Conservation (phyloP, 108 stramenopile genomes). For the Pseudonitzschia multiseries region DNA sequence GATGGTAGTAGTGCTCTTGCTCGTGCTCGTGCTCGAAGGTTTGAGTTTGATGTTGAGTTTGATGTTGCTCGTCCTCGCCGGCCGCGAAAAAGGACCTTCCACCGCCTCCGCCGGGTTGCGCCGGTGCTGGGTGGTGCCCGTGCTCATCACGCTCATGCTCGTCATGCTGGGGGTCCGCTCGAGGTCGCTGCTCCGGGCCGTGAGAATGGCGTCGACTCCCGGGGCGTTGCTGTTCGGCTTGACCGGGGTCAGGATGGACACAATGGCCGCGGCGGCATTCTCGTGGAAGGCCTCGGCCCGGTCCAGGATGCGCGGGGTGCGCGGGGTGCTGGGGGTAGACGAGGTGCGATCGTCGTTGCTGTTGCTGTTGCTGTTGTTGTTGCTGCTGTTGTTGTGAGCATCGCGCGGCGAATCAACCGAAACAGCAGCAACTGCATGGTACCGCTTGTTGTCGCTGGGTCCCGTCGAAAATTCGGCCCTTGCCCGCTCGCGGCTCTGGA, state of each 20-base stretch:
- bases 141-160: neutral
- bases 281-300: slow-evolving; percentile 54
- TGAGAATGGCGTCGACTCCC: neutral
- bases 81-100: neutral
- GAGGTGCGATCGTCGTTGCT: neutral
- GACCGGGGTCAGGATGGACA: slow-evolving; percentile 42
- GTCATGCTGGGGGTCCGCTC: neutral
- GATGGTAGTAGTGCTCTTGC: no score
- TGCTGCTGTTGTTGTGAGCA: neutral
- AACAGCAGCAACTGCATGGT: no score
- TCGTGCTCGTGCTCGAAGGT: no score
- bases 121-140: no score
- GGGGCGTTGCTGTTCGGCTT: neutral
- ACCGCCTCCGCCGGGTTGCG: no score
- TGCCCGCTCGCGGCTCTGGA: slow-evolving; percentile 27
- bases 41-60: no score
- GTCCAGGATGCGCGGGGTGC: slow-evolving; percentile 24
- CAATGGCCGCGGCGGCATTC: slow-evolving; percentile 53
- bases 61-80: no score
- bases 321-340: neutral
- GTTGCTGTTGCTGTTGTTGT: neutral
- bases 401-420: no score
- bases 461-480: slow-evolving; percentile 40
- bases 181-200: slow-evolving; percentile 14
- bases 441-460: slow-evolving; percentile 33